Conservation (phyloP, 345 rosid species). For the Acer negundo region DNA sequence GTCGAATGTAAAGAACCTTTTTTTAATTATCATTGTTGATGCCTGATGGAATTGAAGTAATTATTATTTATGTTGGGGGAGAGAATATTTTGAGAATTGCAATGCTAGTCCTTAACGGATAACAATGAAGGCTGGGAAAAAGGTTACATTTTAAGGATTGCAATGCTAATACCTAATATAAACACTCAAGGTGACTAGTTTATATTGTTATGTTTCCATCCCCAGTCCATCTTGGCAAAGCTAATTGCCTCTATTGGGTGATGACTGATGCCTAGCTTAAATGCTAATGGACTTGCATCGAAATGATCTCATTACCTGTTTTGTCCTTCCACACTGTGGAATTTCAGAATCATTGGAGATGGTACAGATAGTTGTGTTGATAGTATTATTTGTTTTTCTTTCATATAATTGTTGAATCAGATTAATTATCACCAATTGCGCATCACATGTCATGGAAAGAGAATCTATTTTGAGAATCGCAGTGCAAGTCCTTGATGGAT, state of each 20-base stretch:
- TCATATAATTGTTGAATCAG: no score
- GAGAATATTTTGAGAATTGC: no score
- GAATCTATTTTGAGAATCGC: no score
- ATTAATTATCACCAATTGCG: neutral
- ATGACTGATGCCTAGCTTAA: constrained; percentile 35
- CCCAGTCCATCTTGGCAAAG: constrained; percentile 68
- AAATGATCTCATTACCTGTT: constrained; percentile 16
- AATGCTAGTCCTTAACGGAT: no score
- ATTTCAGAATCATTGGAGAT: constrained; percentile 29
- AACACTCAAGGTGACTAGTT: neutral
- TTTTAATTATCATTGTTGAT: neutral
- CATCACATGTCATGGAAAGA: neutral
- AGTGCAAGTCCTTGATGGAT: no score
- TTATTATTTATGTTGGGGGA: no score
- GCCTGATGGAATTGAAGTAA: neutral
- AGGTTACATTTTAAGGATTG: neutral
- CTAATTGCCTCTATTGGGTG: constrained; percentile 37
- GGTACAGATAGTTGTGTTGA: neutral
- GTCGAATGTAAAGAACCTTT: neutral
- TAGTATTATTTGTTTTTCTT: neutral
- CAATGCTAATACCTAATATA: neutral
- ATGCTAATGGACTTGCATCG: constrained; percentile 52
- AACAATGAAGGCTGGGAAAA: neutral
- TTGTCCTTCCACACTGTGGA: constrained; percentile 18
- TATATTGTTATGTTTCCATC: neutral